Conservation (phyloP, 1,284 basidiomycete species). For the Termitomyces sp. region DNA sequence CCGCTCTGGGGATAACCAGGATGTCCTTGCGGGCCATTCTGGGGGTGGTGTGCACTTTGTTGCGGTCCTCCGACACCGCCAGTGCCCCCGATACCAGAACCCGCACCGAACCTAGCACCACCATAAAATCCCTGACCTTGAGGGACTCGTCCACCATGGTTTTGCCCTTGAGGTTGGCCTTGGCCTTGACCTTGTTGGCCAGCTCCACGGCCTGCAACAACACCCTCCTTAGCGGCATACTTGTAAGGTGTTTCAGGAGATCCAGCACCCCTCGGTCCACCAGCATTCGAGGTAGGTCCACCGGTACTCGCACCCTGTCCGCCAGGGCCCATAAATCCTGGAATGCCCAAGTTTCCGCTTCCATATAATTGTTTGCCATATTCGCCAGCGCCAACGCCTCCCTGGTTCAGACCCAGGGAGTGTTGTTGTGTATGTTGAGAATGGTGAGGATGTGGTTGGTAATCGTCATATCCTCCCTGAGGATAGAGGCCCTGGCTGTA, state of each 20-base stretch:
- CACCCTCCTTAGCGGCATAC: constrained; percentile 62
- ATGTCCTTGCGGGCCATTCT: constrained; percentile 55
- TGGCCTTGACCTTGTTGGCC: constrained; percentile 37
- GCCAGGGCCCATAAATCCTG: constrained; percentile 63
- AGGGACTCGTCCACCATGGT: constrained; percentile 37
- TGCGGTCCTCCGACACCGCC: constrained; percentile 35
- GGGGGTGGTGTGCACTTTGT: constrained; percentile 42
- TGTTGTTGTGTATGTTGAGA: constrained; percentile 43
- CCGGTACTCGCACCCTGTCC: constrained; percentile 45
- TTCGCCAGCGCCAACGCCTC: constrained; percentile 47
- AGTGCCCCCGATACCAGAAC: constrained; percentile 26
- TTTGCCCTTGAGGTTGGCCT: constrained; percentile 35
- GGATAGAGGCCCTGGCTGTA: constrained; percentile 60
- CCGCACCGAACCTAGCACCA: constrained; percentile 52
- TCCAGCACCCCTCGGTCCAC: constrained; percentile 37
- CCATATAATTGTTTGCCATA: constrained; percentile 67
- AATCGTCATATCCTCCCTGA: constrained; percentile 65
- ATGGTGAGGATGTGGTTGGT: constrained; percentile 53
- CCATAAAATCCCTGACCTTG: constrained; percentile 61
- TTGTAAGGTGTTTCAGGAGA: constrained; percentile 74
- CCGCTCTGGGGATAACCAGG: constrained; percentile 61
- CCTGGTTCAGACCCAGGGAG: constrained; percentile 38
- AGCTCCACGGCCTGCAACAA: constrained; percentile 33
- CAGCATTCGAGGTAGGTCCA: constrained; percentile 32
- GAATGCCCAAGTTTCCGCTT: constrained; percentile 46